A percentile compares a stretch with the other conserved stretches of the same genome.
phyloP scores from a whole-genome alignment of 345 rosid species.

The Populus euphratica region DNA sequence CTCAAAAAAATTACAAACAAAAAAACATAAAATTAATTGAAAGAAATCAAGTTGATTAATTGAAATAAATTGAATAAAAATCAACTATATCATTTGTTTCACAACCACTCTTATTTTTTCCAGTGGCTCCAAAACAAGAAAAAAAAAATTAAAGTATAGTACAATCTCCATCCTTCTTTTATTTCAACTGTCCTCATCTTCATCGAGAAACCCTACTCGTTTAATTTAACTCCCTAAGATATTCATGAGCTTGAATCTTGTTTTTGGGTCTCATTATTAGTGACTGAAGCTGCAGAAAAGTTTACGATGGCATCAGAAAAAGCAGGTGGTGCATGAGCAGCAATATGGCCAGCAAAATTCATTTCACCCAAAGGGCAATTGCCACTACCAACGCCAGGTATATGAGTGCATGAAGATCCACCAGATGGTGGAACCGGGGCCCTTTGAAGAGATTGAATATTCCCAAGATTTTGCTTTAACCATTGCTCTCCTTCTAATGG shows the following conservation, averaged over 20 bases:
- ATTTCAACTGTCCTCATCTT: not conserved
- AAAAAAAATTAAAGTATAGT: not conserved
- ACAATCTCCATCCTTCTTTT: not conserved
- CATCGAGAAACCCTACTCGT: not conserved
- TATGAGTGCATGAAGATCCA: slow-evolving; percentile 34
- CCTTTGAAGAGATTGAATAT: slow-evolving; percentile 33
- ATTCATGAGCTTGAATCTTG: too few relatives aligned
- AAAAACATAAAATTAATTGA: not conserved
- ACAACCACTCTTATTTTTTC: not conserved
- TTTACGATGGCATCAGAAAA: too few relatives aligned
- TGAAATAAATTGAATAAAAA: not conserved
- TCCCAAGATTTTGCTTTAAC: not conserved
- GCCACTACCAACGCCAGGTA: slow-evolving; percentile 28
- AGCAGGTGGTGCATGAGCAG: too few relatives aligned
- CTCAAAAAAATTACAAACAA: not conserved
- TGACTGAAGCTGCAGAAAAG: too few relatives aligned
- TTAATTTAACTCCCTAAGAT: not conserved
- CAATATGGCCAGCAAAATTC: slow-evolving; percentile 1
- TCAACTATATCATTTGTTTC: not conserved
- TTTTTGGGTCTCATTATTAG: too few relatives aligned
- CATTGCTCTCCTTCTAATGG: slow-evolving; percentile 18
- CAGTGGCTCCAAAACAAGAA: not conserved
- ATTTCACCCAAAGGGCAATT: too few relatives aligned
- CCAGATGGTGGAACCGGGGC: slow-evolving; percentile 37
- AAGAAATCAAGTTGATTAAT: not conserved